These are phyloP conservation scores for Glycine soja DNA, from an alignment of 306 rosid species.

Conservation along the genomic window DNA sequence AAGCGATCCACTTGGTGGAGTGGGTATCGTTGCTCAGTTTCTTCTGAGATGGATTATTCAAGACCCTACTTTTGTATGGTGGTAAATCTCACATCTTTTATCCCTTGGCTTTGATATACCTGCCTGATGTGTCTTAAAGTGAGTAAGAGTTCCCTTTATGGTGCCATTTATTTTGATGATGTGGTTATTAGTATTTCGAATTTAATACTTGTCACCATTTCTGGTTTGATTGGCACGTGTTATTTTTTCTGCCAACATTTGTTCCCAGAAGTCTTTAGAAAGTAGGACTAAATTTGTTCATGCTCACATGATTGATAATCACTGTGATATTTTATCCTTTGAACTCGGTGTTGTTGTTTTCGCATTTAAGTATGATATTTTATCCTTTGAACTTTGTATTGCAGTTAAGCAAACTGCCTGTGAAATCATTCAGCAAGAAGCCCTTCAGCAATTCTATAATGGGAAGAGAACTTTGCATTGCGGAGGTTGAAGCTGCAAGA, in stretches of 20 bases:
- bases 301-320: not conserved
- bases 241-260: slow-evolving; percentile 26
- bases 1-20: slow-evolving; percentile 62
- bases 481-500: slow-evolving; percentile 68
- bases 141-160: not conserved
- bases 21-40: slow-evolving; percentile 56
- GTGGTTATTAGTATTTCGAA: not conserved
- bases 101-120: not conserved
- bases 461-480: slow-evolving; percentile 92
- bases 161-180: slow-evolving; percentile 16
- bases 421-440: slow-evolving; percentile 68
- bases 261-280: not conserved
- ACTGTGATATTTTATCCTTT: not conserved
- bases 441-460: slow-evolving; percentile 73
- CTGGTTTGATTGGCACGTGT: not conserved
- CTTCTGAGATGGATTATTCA: slow-evolving; percentile 49
- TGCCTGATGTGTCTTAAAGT: too few relatives aligned
- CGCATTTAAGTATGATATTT: not conserved
- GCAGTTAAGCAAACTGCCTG: slow-evolving; percentile 83
- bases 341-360: not conserved
- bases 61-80: slow-evolving; percentile 58
- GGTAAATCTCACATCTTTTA: slow-evolving; percentile 48
- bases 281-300: slow-evolving; percentile 9
- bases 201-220: slow-evolving; percentile 17
- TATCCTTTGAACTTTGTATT: slow-evolving; percentile 9